phyloP scores from a whole-genome alignment of 73 alveolate genomes.

The Paramecium sexaurelia region DNA sequence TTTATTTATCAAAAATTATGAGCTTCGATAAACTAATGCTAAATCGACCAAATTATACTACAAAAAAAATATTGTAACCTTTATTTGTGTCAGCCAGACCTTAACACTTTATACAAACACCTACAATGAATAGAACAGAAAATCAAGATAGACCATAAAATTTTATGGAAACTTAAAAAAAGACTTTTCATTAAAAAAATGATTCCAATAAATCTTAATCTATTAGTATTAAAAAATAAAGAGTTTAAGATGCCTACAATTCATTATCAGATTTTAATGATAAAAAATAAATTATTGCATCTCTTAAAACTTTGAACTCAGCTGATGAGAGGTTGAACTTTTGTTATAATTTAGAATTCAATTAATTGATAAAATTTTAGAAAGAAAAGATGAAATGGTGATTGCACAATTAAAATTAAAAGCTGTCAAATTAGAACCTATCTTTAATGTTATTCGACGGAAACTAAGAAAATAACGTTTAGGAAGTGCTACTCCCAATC shows the following conservation, averaged over 20 bases:
- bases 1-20: neutral
- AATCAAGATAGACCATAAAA: neutral
- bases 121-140: neutral
- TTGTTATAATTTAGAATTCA: neutral
- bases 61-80: neutral
- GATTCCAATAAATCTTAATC: slow-evolving; percentile 32
- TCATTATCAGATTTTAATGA: slow-evolving; percentile 47
- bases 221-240: neutral
- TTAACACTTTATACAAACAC: neutral
- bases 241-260: slow-evolving; percentile 38
- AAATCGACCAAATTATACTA: slow-evolving; percentile 14
- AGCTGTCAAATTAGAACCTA: slow-evolving; percentile 41
- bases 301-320: slow-evolving; percentile 31
- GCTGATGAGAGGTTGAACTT: slow-evolving; percentile 55
- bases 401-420: slow-evolving; percentile 13
- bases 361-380: slow-evolving; percentile 47
- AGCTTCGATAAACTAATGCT: slow-evolving; percentile 31
- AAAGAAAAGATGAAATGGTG: slow-evolving; percentile 50
- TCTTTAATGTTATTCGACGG: slow-evolving; percentile 35
- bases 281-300: slow-evolving; percentile 19
- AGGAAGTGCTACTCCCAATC: slow-evolving; percentile 4
- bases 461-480: neutral
- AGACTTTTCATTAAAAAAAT: neutral
- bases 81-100: neutral
- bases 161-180: neutral